Evolutionary conservation across 805 yeast species (phyloP), one percentile per base, ranked within the genome.

Genomic region (Candida sonorensis): DNA sequence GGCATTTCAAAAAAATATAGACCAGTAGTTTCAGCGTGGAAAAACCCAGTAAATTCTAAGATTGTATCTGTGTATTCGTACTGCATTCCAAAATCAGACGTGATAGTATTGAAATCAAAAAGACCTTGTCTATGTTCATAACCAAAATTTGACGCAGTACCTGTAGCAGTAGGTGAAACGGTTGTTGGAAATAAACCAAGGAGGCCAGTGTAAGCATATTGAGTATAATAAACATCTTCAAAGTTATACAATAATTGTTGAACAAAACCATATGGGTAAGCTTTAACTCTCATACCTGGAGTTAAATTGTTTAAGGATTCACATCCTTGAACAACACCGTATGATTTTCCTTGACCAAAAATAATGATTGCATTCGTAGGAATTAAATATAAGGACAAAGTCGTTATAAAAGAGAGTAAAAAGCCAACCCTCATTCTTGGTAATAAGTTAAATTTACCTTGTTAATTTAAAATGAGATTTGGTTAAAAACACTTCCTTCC

Each of bases 11-110:
- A 30, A 15, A 17, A 5, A 27, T 35, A 35, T 11, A 35, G 13
- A 30, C 38, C 38, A 12, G 25, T 10, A 13, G 28, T 27, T 17
- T 15, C 26, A 11, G 38, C 38, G 7, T 35, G 12, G 19, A 35
- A 35, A 17, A 16, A 35, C 23, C 38, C 38, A 10, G 35, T 27
- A 11, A 23, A 35, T 31, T 35, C 38, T 13, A 35, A 21, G 10
- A 25, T 19, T 3, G 32, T 28, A 15, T 8, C 11, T 10, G 11
- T 21, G n/a, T 19, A 33, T n/a, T 28, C 18, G 13, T 28, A 28
- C 5, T 15, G 14, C 31, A 29, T 33, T 17, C 22, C 23, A 17
- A 20, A 24, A 5, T 25, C 25, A 16, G 36, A 32, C 4, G 35
- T 32, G 5, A 27, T 11, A 14, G 31, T 6, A 12, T 29, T 26